Evolutionary conservation across 495 filamentous ascomycete species (phyloP).

Genomic region (Neurospora cerealis): DNA sequence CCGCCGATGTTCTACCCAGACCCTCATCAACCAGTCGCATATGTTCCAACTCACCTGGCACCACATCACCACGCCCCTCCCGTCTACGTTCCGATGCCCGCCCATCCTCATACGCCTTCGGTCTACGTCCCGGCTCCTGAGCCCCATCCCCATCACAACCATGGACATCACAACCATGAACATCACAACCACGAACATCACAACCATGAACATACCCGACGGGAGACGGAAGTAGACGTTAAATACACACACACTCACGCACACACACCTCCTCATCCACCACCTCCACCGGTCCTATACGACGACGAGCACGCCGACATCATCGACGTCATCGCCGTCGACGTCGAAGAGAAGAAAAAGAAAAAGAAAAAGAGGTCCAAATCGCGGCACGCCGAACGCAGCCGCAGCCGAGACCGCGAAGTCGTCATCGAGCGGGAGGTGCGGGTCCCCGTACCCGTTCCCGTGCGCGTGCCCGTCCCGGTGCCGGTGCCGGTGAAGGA

Average conservation of each 20-base stretch:
- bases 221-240: neutral
- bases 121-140: constrained; percentile 11
- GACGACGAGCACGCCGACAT: constrained; percentile 21
- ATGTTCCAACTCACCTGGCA: neutral
- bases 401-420: constrained; percentile 26
- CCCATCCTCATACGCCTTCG: constrained; percentile 14
- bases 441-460: constrained; percentile 27
- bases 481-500: constrained; percentile 16
- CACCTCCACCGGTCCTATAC: constrained; percentile 18
- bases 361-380: constrained; percentile 5
- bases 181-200: constrained; percentile 9
- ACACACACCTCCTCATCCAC: constrained; percentile 6
- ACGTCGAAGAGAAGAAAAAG: constrained; percentile 28
- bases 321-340: constrained; percentile 44
- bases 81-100: neutral
- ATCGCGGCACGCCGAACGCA: constrained; percentile 15
- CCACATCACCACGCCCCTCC: neutral
- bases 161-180: neutral
- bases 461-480: constrained; percentile 22
- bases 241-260: neutral
- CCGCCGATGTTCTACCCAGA: neutral
- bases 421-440: constrained; percentile 41
- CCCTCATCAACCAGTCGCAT: neutral
- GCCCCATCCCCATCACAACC: constrained; percentile 17
- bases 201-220: neutral